Percentiles rank a stretch among this genome's conserved stretches.
Conservation (phyloP, 2,329 filamentous ascomycete species). For the Tolypocladium pustulatum region DNA sequence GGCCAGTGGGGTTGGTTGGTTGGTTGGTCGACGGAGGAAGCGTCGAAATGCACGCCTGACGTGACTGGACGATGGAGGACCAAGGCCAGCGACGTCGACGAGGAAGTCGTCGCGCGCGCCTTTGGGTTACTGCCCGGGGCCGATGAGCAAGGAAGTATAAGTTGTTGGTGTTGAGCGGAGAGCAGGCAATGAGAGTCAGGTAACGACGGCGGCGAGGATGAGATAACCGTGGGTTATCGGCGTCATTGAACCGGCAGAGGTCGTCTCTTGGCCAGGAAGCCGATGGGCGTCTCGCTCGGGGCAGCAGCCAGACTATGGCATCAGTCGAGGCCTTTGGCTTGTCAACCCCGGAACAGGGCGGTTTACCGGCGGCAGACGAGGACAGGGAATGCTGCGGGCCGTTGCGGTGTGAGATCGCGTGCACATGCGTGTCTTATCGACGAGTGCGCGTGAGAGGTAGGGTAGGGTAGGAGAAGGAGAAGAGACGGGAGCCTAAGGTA, state of each 20-base stretch:
- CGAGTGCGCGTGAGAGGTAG: conserved; percentile 6
- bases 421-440: conserved; percentile 6
- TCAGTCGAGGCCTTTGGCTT: neutral
- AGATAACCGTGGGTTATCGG: conserved; percentile 49
- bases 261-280: neutral
- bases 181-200: conserved; percentile 21
- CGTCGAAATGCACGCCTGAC: neutral
- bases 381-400: neutral
- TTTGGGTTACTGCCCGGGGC: neutral
- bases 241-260: conserved; percentile 34
- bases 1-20: neutral
- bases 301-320: neutral
- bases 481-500: neutral
- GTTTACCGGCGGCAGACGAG: neutral
- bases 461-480: conserved; percentile 3
- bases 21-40: neutral
- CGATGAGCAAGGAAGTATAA: neutral
- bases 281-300: neutral
- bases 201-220: conserved; percentile 41
- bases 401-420: neutral
- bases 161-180: neutral
- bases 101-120: neutral
- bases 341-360: neutral
- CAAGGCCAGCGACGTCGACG: neutral
- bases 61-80: neutral